These are phyloP conservation scores for Podosphaera aphanis DNA, from an alignment of 2,329 filamentous ascomycete species.

Conservation along the genomic window DNA sequence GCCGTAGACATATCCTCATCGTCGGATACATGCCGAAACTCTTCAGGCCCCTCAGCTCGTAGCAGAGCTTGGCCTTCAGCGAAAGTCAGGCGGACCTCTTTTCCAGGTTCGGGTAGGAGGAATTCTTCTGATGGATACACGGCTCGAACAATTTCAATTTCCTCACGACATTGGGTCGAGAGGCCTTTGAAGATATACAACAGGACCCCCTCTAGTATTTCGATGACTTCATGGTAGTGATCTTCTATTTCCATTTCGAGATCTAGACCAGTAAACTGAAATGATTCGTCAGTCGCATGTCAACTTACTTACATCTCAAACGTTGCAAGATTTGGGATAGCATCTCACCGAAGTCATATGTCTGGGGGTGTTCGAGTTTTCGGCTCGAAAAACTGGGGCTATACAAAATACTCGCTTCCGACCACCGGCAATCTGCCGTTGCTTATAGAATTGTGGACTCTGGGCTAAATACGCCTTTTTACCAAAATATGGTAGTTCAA, in stretches of 20 bases:
- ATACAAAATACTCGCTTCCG: conserved; percentile 59
- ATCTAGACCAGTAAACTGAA: conserved; percentile 62
- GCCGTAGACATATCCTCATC: conserved; percentile 62
- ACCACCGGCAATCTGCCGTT: conserved; percentile 60
- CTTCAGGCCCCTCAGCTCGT: conserved; percentile 45
- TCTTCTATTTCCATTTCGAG: conserved; percentile 73
- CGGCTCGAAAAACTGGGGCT: conserved; percentile 65
- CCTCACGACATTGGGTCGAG: conserved; percentile 33
- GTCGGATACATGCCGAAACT: conserved; percentile 44
- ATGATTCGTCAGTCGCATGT: background rate
- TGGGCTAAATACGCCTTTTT: conserved; percentile 60
- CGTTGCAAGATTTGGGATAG: conserved; percentile 2
- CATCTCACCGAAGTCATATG: conserved; percentile 50
- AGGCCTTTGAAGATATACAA: conserved; percentile 62
- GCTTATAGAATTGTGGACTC: conserved; percentile 71
- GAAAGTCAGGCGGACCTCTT: conserved; percentile 56
- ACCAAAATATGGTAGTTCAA: conserved; percentile 74
- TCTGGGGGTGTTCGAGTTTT: conserved; percentile 62
- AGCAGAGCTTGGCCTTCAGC: conserved; percentile 57
- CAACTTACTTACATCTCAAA: background rate
- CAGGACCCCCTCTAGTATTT: conserved; percentile 50
- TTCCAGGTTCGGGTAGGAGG: conserved; percentile 48
- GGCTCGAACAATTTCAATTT: conserved; percentile 48
- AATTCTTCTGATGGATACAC: conserved; percentile 61
- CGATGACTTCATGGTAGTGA: conserved; percentile 50